phyloP scores from a whole-genome alignment of 352 stramenopile genomes.

The Phytophthora meadii region DNA sequence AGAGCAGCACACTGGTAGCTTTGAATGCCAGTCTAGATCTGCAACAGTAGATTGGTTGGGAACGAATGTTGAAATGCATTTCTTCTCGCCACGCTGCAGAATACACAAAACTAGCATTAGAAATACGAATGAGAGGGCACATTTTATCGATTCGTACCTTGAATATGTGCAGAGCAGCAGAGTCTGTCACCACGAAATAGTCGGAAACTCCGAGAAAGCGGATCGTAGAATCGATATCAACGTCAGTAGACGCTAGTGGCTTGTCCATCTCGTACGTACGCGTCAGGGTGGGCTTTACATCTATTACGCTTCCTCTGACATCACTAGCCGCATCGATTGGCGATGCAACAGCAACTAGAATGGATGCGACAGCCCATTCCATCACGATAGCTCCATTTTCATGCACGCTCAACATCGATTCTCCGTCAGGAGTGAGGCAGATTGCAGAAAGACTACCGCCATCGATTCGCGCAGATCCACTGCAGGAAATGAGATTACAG shows the following conservation, averaged over 20 bases:
- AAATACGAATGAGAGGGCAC: neutral
- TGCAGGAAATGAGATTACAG: constrained; percentile 36
- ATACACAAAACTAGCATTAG: constrained; percentile 10
- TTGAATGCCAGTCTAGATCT: constrained; percentile 55
- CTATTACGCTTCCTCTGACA: constrained; percentile 39
- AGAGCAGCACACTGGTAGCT: constrained; percentile 41
- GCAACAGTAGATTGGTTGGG: constrained; percentile 34
- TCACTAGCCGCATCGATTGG: constrained; percentile 23
- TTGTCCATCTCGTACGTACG: constrained; percentile 41
- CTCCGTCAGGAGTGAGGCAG: constrained; percentile 43
- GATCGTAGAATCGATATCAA: constrained; percentile 31
- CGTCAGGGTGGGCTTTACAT: constrained; percentile 32
- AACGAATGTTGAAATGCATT: constrained; percentile 27
- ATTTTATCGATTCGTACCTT: constrained; percentile 33
- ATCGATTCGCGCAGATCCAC: constrained; percentile 10
- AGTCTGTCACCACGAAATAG: constrained; percentile 50
- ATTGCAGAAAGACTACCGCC: constrained; percentile 29
- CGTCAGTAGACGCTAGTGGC: constrained; percentile 7
- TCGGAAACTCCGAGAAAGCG: constrained; percentile 40
- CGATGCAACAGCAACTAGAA: constrained; percentile 28
- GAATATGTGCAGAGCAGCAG: constrained; percentile 37
- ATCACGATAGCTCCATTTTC: constrained; percentile 29
- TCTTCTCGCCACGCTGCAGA: constrained; percentile 33
- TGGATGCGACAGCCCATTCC: constrained; percentile 43
- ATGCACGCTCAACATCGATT: constrained; percentile 43